A percentile compares a stretch with the other conserved stretches of the same genome.
Evolutionary conservation across 176 grass and related monocot species (phyloP).

Genomic region (Oryza meyeriana): DNA sequence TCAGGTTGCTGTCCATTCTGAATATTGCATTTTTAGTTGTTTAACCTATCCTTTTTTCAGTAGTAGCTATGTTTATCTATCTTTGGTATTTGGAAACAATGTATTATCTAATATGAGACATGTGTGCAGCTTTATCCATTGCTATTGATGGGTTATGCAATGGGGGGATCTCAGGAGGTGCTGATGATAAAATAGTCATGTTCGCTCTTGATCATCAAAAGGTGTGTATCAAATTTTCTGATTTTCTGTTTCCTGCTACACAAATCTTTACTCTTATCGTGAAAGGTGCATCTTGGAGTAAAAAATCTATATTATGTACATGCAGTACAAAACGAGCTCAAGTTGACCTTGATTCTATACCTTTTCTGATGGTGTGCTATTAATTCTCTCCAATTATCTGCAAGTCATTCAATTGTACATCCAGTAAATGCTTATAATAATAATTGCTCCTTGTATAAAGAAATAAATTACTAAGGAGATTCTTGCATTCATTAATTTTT

Average conservation of each 20-base stretch:
- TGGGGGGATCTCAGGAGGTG: slow-evolving; percentile 90
- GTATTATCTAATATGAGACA: slow-evolving; percentile 32
- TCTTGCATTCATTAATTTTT: not conserved
- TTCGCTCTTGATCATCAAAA: slow-evolving; percentile 71
- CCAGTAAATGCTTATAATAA: not conserved
- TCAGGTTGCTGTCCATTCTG: slow-evolving; percentile 49
- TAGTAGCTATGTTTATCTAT: slow-evolving; percentile 19
- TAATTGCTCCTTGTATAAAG: not conserved
- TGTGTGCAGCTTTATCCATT: slow-evolving; percentile 83
- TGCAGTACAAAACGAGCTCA: not conserved
- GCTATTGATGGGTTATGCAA: slow-evolving; percentile 73
- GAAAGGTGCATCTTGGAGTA: not conserved
- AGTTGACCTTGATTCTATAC: not conserved
- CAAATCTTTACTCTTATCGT: slow-evolving; percentile 1
- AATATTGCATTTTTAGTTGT: not conserved
- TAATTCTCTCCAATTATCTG: slow-evolving; percentile 15
- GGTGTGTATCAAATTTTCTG: slow-evolving; percentile 36
- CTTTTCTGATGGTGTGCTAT: slow-evolving; percentile 3
- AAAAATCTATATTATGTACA: not conserved
- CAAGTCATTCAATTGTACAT: slow-evolving; percentile 7
- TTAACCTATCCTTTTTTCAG: not conserved
- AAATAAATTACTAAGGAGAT: not conserved
- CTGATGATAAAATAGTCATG: slow-evolving; percentile 80
- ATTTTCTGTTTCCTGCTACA: slow-evolving; percentile 4
- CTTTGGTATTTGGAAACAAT: not conserved